These are phyloP conservation scores for Parastagonospora avenae DNA, from an alignment of 2,329 filamentous ascomycete genomes.

Conservation along the genomic window DNA sequence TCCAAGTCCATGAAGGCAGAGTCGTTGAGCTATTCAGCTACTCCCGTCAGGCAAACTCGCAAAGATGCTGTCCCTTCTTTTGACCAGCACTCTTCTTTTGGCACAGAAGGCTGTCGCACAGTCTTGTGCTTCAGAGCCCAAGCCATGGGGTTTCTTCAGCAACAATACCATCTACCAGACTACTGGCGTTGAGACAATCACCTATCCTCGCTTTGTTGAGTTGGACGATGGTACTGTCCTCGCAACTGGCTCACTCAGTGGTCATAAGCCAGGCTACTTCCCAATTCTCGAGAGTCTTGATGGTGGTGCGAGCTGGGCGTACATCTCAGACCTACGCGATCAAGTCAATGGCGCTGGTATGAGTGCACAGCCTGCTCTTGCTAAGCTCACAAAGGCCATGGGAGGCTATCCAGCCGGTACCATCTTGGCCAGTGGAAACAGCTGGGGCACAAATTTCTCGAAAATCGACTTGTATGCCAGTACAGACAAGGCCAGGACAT, in stretches of 20 bases:
- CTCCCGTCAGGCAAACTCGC: neutral
- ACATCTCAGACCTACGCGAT: slow-evolving; percentile 65
- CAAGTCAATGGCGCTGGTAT: slow-evolving; percentile 67
- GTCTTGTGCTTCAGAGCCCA: slow-evolving; percentile 1
- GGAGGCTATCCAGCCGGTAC: slow-evolving; percentile 26
- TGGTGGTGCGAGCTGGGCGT: slow-evolving; percentile 59
- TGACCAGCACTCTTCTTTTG: neutral
- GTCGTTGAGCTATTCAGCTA: neutral
- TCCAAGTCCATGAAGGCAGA: neutral
- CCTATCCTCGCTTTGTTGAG: slow-evolving; percentile 21
- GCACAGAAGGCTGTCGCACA: slow-evolving; percentile 1
- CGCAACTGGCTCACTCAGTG: slow-evolving; percentile 18
- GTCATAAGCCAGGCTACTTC: slow-evolving; percentile 34
- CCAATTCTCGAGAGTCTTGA: slow-evolving; percentile 52
- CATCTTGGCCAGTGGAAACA: slow-evolving; percentile 51
- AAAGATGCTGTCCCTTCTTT: neutral
- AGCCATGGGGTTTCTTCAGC: slow-evolving; percentile 22
- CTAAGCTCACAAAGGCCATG: slow-evolving; percentile 18
- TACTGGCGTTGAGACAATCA: slow-evolving; percentile 13
- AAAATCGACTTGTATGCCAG: slow-evolving; percentile 30
- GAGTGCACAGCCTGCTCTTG: slow-evolving; percentile 52
- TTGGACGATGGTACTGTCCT: slow-evolving; percentile 23
- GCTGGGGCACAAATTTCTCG: slow-evolving; percentile 54
- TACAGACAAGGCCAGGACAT: slow-evolving; percentile 21
- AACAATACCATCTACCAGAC: slow-evolving; percentile 29